Base-by-base conservation (phyloP, 768 basidiomycete genomes). In the Russula lepida region DNA sequence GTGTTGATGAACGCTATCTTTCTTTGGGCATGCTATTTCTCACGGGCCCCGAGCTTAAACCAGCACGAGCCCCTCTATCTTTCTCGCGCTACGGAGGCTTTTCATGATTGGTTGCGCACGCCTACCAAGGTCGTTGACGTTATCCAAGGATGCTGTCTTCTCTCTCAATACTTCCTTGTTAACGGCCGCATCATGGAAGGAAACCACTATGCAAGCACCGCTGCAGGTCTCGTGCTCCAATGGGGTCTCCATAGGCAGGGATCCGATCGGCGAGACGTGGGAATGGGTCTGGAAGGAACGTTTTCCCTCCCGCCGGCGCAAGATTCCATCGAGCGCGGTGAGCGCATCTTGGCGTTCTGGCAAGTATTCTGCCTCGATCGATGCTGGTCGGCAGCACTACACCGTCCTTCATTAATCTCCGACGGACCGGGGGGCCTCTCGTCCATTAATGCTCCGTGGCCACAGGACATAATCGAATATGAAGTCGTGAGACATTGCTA, bases 11-110 rank as follows among this genome's bases (percentile, higher is more conserved):
- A 90, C 68, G 79, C 88, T 63, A 85, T 91, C 68, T 92, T 84
- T 69, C 81, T 91, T 7, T 90, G 89, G 85, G 85, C 88, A 2
- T 91, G 88, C 71, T 88, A 86, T 69, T 78, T 91, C 43, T 88
- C 89, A 11, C 79, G 86, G 23, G 84, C 88, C 7, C 85, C 83
- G 41, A 78, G 82, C 6, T 76, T 91, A 13, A 81, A 81, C 66
- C 81, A 84, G 54, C 85, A 89, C 68, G 88, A 92, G 72, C 78
- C 81, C 17, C 81, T 84, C 64, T 92, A 88, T 68, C 82, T 92
- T 58, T 75, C 73, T 11, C 80, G 81, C 37, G 76, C 87, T 2
- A 80, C 88, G 17, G 80, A 85, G 39, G 78, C 79, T 0, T 78
- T 89, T 58, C 80, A 77, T 28, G 83, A 85, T 35, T 86, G 84